A percentile compares a stretch with the other conserved stretches of the same genome.
Conservation (phyloP, 2,329 filamentous ascomycete genomes). For the Zymoseptoria passerinii region DNA sequence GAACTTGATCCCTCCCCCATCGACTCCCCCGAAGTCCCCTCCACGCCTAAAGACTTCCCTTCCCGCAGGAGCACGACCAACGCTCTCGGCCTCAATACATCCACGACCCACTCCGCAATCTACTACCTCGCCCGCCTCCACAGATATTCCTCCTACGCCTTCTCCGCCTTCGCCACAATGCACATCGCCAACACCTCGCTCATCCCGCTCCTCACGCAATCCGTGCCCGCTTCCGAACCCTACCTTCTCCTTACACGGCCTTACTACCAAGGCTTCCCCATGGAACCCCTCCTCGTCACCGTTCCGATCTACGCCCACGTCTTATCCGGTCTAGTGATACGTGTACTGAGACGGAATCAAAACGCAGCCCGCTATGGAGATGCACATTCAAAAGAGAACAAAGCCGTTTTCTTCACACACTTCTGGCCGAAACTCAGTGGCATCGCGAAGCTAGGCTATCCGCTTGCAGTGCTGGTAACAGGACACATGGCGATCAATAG, state of each 20-base stretch:
- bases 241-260: slow-evolving; percentile 87
- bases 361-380: slow-evolving; percentile 69
- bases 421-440: slow-evolving; percentile 64
- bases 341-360: slow-evolving; percentile 64
- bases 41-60: slow-evolving; percentile 59
- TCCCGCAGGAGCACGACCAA: slow-evolving; percentile 29
- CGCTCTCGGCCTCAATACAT: slow-evolving; percentile 53
- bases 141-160: slow-evolving; percentile 81
- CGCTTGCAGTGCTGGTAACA: slow-evolving; percentile 54
- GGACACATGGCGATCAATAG: slow-evolving; percentile 72
- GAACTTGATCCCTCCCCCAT: slow-evolving; percentile 80
- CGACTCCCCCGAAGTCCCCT: slow-evolving; percentile 32
- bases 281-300: slow-evolving; percentile 71
- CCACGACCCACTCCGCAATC: slow-evolving; percentile 61
- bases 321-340: slow-evolving; percentile 65
- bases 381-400: slow-evolving; percentile 43
- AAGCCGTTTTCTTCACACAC: slow-evolving; percentile 23
- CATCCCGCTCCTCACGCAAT: slow-evolving; percentile 65
- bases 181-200: slow-evolving; percentile 77
- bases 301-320: slow-evolving; percentile 70
- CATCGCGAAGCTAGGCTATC: slow-evolving; percentile 65
- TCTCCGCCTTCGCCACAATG: slow-evolving; percentile 64
- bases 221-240: slow-evolving; percentile 66
- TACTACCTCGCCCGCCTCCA: slow-evolving; percentile 74
- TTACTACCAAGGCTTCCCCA: slow-evolving; percentile 75